Base-by-base conservation (phyloP, 352 stramenopile genomes). In the Pelagophyceae sp. region DNA sequence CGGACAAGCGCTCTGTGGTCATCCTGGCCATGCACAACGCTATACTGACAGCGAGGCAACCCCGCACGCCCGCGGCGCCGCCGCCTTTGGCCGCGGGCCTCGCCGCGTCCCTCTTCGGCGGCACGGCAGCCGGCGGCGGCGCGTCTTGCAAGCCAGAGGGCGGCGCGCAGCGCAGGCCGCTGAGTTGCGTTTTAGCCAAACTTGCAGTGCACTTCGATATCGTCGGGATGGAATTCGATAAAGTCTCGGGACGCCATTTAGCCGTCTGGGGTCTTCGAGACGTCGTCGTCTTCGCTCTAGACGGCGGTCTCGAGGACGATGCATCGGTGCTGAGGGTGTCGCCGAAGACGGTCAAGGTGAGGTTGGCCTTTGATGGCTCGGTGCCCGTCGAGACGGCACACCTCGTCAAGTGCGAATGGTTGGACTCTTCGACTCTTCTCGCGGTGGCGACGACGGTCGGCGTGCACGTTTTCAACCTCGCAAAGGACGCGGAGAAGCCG, bases 381-480 rank as follows among this genome's bases (percentile, higher is more conserved):
- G n/a, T 72, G 40, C 29, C 35, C 6, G 15, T n/a, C 27, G 72
- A 77, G 37, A 77, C 75, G 23, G 67, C 67, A 25, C 77, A 76
- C n/a, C 33, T 84, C 19, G 63, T 84, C 35, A 82, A 80, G 70
- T 78, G 70, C 38, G 72, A 63, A 25, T 84, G 81, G 81, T n/a
- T n/a, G n/a, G 72, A 81, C n/a, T 80, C 77, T 25, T 63, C 72
- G 79, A 40, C 37, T 27, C 2, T 25, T 20, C 23, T 84, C 6
- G 72, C 76, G 17, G 79, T 82, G 32, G 74, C 78, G 35, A 83
- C 79, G 29, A 80, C 81, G n/a, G 45, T 79, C 32, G 82, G 81
- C 74, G 77, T 83, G 31, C 76, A 78, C 25, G 71, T 84, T 15
- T 84, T 81, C 33, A 79, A 84, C 61, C 72, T 82, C 64, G 74